Percentiles rank a stretch among this genome's conserved stretches.
phyloP scores from a whole-genome alignment of 805 yeast species.

The Wickerhamomyces hampshirensis region DNA sequence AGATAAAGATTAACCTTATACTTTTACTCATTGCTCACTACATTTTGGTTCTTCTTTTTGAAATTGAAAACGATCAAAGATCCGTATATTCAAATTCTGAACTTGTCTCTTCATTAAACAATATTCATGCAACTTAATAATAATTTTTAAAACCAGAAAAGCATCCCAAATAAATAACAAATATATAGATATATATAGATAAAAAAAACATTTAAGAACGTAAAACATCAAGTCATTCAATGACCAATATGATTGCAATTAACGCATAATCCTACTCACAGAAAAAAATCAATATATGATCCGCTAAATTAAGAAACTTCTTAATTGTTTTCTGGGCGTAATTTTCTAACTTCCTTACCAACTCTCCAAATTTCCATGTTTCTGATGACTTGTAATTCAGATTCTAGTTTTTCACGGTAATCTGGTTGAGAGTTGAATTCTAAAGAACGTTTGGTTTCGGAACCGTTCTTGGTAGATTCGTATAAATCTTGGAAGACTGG shows the following conservation, averaged over 20 bases:
- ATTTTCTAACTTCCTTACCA: slow-evolving; percentile 99
- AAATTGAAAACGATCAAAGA: neutral
- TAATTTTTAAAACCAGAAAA: slow-evolving; percentile 11
- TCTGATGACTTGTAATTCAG: slow-evolving; percentile 90
- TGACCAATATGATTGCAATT: slow-evolving; percentile 21
- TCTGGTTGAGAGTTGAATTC: slow-evolving; percentile 98
- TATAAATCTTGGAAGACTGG: slow-evolving; percentile 97
- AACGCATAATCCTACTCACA: neutral
- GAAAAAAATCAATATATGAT: neutral
- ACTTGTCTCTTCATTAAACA: slow-evolving; percentile 39
- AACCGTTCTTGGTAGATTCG: slow-evolving; percentile 91
- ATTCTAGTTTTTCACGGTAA: slow-evolving; percentile 95
- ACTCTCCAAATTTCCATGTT: slow-evolving; percentile 99
- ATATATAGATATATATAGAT: slow-evolving; percentile 11
- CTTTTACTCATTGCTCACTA: too few relatives aligned
- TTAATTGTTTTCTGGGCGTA: slow-evolving; percentile 98
- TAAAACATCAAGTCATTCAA: slow-evolving; percentile 25
- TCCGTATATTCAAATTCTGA: slow-evolving; percentile 17
- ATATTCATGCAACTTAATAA: slow-evolving; percentile 27
- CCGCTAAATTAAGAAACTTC: neutral
- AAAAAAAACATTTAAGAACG: slow-evolving; percentile 11
- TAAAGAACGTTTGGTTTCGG: slow-evolving; percentile 96
- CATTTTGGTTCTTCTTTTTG: too few relatives aligned
- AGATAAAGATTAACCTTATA: too few relatives aligned
- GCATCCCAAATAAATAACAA: slow-evolving; percentile 15